phyloP scores from a whole-genome alignment of 768 basidiomycete genomes.

The Xanthoconium purpureum region DNA sequence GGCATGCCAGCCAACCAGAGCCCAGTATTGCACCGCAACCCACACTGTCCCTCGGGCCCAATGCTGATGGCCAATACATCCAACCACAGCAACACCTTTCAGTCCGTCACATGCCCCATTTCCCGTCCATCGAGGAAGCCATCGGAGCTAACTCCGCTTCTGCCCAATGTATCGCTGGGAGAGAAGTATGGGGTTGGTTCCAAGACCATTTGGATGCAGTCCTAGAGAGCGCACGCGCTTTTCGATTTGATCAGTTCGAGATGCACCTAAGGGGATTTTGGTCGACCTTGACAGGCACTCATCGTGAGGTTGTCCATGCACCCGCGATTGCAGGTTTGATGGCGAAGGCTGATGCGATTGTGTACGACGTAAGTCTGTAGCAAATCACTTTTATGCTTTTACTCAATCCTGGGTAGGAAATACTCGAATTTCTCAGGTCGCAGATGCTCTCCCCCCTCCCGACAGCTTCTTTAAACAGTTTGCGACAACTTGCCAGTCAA shows the following conservation, averaged over 20 bases:
- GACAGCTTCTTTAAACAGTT: conserved; percentile 59
- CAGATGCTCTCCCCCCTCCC: conserved; percentile 82
- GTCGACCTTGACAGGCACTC: conserved; percentile 66
- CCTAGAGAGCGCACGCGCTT: conserved; percentile 70
- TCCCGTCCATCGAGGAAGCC: conserved; percentile 85
- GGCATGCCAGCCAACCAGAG: conserved; percentile 60
- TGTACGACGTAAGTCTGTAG: conserved; percentile 74
- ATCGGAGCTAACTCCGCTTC: conserved; percentile 72
- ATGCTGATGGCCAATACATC: conserved; percentile 43
- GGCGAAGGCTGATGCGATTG: conserved; percentile 85
- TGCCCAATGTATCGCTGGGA: conserved; percentile 72
- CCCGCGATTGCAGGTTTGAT: conserved; percentile 86
- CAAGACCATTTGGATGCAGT: conserved; percentile 85
- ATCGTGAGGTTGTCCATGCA: conserved; percentile 86
- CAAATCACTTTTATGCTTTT: conserved; percentile 2
- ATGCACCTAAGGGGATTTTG: conserved; percentile 85
- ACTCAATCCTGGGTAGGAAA: conserved; percentile 56
- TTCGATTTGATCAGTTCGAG: conserved; percentile 89
- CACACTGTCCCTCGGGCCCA: conserved; percentile 53
- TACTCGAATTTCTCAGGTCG: conserved; percentile 77
- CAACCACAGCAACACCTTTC: conserved; percentile 52
- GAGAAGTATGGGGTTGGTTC: conserved; percentile 91
- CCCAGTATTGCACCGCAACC: conserved; percentile 51
- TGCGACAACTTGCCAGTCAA: conserved; percentile 82
- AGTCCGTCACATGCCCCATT: conserved; percentile 74